Evolutionary conservation across 2,329 filamentous ascomycete genomes (phyloP).

Genomic region (Xylariales sp.): DNA sequence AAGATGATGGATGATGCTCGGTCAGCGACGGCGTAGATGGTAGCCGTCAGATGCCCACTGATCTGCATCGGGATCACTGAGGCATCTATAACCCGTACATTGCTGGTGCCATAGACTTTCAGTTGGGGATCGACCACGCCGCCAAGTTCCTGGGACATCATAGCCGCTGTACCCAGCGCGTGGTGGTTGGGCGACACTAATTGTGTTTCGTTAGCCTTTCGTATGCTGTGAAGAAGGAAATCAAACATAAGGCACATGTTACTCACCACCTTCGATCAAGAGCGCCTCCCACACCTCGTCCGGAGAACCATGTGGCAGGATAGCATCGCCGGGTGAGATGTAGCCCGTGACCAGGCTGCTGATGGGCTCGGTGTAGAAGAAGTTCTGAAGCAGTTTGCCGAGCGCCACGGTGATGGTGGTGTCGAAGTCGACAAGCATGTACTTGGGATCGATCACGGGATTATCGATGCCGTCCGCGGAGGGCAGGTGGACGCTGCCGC

Average conservation of each 20-base stretch:
- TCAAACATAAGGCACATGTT: background rate
- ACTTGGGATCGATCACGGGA: slow-evolving; percentile 32
- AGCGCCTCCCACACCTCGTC: slow-evolving; percentile 22
- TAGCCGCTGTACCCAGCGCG: slow-evolving; percentile 42
- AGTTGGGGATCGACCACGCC: slow-evolving; percentile 43
- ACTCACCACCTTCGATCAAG: slow-evolving; percentile 12
- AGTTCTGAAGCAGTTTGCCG: slow-evolving; percentile 21
- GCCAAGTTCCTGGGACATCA: slow-evolving; percentile 44
- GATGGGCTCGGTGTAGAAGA: slow-evolving; percentile 26
- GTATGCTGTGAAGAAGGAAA: background rate
- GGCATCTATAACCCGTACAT: slow-evolving; percentile 45
- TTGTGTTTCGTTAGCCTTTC: background rate
- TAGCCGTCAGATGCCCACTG: slow-evolving; percentile 45
- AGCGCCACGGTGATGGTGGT: slow-evolving; percentile 20
- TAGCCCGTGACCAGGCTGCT: slow-evolving; percentile 12
- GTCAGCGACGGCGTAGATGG: slow-evolving; percentile 49
- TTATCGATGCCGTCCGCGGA: slow-evolving; percentile 27
- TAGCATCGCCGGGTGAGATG: slow-evolving; percentile 14
- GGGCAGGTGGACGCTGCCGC: slow-evolving; percentile 35
- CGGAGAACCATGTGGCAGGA: slow-evolving; percentile 22
- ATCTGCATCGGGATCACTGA: slow-evolving; percentile 43
- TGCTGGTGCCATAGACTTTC: slow-evolving; percentile 45
- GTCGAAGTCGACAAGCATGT: slow-evolving; percentile 31
- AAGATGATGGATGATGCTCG: slow-evolving; percentile 31
- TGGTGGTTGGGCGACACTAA: slow-evolving; percentile 34